Evolutionary conservation across 805 yeast genomes (phyloP), one percentile per base, ranked within the genome.

Genomic region (Kockiozyma suomiensis): DNA sequence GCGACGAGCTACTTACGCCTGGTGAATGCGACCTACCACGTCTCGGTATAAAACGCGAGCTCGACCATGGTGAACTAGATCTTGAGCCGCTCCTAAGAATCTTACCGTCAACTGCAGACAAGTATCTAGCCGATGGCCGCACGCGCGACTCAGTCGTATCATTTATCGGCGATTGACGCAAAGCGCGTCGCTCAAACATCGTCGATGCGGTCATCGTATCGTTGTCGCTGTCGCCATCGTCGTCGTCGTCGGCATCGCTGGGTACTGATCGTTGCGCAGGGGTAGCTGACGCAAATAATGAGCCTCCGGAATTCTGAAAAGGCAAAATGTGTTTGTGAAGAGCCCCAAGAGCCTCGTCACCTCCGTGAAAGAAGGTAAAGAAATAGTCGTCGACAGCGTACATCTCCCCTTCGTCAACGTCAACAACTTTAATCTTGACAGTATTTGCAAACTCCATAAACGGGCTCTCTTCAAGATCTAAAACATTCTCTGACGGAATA

Each of bases 401-500:
- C 0, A 82, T 74, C 5, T 78, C 74, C 52, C 79, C 79, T 66
- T 85, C 49, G 35, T 62, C 61, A 10, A 50, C 59, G 65, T 85
- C 89, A 47, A 85, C 71, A 1, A 86, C 89, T 54, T 83, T 81
- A n/a, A 90, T 67, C 48, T 83, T 76, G 37, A 89, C 71, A 15
- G 85, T 83, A 26, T 81, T 79, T 0, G 87, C 83, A 49, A 75
- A 57, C 15, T 85, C 85, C 42, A 86, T 76, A 3, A 87, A 80
- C 30, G 80, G 70, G 21, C 81, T 80, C 50, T 82, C 79, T 48
- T 83, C 87, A 26, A 85, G 70, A 68, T 86, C 88, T 7, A 87
- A 69, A 13, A 93, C 75, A 68, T 86, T 87, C 37, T 78, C 81
- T 26, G 87, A 69, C 0, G 97, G 97, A 3, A 93, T 82, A 66